Percentiles rank a stretch among this genome's conserved stretches.
These are phyloP conservation scores for Penicillium sp. DNA, from an alignment of 2,329 filamentous ascomycete species.

Conservation along the genomic window DNA sequence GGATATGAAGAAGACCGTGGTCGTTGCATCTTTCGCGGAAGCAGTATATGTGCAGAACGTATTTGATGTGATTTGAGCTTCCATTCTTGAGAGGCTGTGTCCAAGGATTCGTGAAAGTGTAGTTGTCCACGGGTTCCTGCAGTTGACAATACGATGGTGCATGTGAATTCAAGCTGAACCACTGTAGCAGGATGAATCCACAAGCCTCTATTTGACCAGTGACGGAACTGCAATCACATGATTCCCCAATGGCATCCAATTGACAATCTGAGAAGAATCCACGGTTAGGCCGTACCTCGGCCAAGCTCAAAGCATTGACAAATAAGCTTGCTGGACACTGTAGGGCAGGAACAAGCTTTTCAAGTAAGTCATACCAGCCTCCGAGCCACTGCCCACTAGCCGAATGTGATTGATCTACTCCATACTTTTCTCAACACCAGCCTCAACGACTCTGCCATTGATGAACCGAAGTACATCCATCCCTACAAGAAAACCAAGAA, in stretches of 20 bases:
- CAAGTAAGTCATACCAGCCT: not conserved
- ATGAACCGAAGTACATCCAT: not conserved
- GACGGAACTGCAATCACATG: not conserved
- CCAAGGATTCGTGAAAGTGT: not conserved
- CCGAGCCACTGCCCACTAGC: not conserved
- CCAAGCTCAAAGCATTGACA: not conserved
- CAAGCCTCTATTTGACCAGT: not conserved
- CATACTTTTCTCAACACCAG: not conserved
- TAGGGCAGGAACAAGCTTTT: not conserved
- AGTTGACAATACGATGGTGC: not conserved
- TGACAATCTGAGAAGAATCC: not conserved
- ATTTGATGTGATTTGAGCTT: slow-evolving; percentile 35
- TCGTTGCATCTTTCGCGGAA: slow-evolving; percentile 13
- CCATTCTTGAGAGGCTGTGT: slow-evolving; percentile 16
- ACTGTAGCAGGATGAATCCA: not conserved
- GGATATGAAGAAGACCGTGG: slow-evolving; percentile 52
- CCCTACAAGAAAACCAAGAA: not conserved
- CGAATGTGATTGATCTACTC: not conserved
- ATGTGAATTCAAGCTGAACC: not conserved
- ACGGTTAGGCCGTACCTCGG: not conserved
- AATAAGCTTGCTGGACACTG: not conserved
- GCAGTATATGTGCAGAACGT: slow-evolving; percentile 37
- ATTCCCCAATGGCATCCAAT: not conserved
- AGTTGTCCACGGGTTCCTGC: not conserved
- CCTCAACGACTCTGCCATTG: not conserved